Conservation (phyloP, 352 stramenopile genomes). For the Saprolegnia diclina region DNA sequence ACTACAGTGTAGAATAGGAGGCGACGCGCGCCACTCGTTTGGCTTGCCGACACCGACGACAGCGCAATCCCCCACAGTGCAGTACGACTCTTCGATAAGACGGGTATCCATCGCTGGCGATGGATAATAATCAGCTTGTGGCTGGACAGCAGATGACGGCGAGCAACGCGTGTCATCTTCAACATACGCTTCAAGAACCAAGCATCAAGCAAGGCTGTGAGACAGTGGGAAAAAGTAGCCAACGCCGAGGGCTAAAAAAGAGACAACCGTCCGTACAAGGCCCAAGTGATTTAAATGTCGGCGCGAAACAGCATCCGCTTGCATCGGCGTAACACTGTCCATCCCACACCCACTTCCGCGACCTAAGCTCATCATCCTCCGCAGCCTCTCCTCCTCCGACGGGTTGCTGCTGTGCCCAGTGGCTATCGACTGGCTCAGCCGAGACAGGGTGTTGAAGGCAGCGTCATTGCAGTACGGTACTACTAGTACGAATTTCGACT, state of each 20-base stretch:
- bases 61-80: not conserved
- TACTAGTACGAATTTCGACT: too few species aligned
- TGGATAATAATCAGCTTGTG: slow-evolving; percentile 1
- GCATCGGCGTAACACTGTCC: not conserved
- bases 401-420: not conserved
- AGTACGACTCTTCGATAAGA: slow-evolving; percentile 1
- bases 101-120: not conserved
- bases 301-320: not conserved
- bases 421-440: not conserved
- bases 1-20: not conserved
- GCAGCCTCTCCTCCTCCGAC: not conserved
- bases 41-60: not conserved
- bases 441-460: not conserved
- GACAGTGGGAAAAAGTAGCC: not conserved
- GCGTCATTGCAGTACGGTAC: not conserved
- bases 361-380: too few species aligned
- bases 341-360: not conserved
- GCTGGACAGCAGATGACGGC: not conserved
- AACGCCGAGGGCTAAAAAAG: not conserved
- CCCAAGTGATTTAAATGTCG: not conserved
- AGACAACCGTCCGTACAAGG: not conserved
- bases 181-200: slow-evolving; percentile 1
- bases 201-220: not conserved
- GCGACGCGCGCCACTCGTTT: not conserved
- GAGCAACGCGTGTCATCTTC: not conserved